phyloP scores from a whole-genome alignment of 192 early-diverging fungal species.

The Gonapodya sp. region DNA sequence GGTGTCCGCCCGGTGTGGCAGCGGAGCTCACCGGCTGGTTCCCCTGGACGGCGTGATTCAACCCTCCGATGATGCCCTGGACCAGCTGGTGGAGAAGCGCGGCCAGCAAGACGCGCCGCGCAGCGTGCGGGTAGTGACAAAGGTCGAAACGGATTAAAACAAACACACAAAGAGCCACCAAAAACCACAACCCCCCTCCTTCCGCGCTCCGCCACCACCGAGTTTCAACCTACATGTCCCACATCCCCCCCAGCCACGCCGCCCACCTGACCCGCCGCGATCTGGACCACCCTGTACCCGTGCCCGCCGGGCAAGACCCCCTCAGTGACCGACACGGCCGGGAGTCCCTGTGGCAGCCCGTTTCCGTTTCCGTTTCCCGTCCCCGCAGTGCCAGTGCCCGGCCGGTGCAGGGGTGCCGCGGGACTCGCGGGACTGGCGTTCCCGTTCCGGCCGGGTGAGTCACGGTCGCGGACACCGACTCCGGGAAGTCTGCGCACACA shows the following conservation, averaged over 20 bases:
- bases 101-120: too few relatives aligned
- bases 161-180: too few relatives aligned
- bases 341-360: neutral
- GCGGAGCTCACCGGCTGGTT: neutral
- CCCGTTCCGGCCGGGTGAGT: too few relatives aligned
- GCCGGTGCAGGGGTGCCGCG: neutral
- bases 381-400: neutral
- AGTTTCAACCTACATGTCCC: neutral
- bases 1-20: neutral
- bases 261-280: neutral
- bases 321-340: neutral
- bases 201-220: too few relatives aligned
- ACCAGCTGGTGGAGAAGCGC: too few relatives aligned
- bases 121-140: too few relatives aligned
- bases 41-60: neutral
- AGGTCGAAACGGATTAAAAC: too few relatives aligned
- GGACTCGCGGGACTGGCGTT: neutral
- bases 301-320: neutral
- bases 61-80: neutral
- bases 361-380: neutral
- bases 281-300: neutral
- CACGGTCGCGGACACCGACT: neutral
- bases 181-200: too few relatives aligned
- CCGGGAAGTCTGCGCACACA: neutral
- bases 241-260: neutral